Evolutionary conservation across 2,329 filamentous ascomycete genomes (phyloP).

Genomic region (Saccharata proteae): DNA sequence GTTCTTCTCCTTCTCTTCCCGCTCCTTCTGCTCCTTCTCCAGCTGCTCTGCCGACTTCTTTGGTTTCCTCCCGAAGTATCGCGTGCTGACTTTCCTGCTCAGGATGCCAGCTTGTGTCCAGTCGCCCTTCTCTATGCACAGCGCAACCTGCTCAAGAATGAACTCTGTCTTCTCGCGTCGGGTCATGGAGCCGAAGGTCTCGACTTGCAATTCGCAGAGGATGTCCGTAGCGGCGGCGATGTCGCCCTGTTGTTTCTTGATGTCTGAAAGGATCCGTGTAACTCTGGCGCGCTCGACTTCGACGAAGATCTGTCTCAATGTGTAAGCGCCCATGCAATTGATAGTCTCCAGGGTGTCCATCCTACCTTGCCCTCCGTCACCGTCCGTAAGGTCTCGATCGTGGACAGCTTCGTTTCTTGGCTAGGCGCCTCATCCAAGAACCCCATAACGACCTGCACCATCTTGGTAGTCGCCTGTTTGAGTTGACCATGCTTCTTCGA

Average conservation of each 20-base stretch:
- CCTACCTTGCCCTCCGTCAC: slow-evolving; percentile 90
- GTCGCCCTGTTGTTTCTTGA: slow-evolving; percentile 94
- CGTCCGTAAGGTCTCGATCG: slow-evolving; percentile 90
- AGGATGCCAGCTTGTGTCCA: slow-evolving; percentile 94
- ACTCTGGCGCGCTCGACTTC: slow-evolving; percentile 95
- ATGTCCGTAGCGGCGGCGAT: slow-evolving; percentile 82
- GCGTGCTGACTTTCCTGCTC: slow-evolving; percentile 91
- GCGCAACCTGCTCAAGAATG: slow-evolving; percentile 83
- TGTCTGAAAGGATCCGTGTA: slow-evolving; percentile 88
- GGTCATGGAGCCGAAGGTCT: slow-evolving; percentile 98
- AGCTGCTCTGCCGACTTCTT: slow-evolving; percentile 84
- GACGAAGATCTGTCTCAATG: slow-evolving; percentile 67
- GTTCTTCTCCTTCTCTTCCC: slow-evolving; percentile 71
- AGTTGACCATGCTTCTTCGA: slow-evolving; percentile 99
- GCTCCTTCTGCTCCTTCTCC: slow-evolving; percentile 80
- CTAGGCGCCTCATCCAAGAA: slow-evolving; percentile 81
- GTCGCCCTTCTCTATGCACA: slow-evolving; percentile 91
- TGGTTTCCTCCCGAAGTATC: slow-evolving; percentile 78
- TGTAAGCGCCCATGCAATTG: no score
- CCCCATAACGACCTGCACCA: slow-evolving; percentile 92
- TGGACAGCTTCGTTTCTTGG: slow-evolving; percentile 75
- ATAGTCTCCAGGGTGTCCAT: neutral
- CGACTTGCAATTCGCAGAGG: slow-evolving; percentile 92
- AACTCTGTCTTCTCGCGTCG: slow-evolving; percentile 97
- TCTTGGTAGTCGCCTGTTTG: slow-evolving; percentile 96